Evolutionary conservation across 768 basidiomycete species (phyloP).

Genomic region (Leccinum arenicola): DNA sequence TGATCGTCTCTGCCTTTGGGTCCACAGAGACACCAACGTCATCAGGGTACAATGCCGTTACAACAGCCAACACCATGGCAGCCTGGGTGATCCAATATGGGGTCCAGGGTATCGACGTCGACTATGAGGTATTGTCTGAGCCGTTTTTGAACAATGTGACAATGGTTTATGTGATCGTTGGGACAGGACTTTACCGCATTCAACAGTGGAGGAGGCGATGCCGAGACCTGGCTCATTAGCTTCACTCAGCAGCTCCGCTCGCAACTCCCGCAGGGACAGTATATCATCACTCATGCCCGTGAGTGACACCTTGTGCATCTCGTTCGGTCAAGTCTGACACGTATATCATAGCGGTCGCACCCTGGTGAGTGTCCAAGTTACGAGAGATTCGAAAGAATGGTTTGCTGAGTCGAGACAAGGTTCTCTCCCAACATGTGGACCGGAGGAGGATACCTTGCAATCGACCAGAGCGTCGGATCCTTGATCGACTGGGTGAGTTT

Average conservation of each 20-base stretch:
- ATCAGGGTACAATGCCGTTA: constrained; percentile 37
- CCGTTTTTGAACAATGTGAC: neutral
- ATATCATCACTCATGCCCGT: constrained; percentile 32
- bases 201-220: constrained; percentile 35
- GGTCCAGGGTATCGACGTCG: constrained; percentile 51
- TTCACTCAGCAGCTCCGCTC: constrained; percentile 35
- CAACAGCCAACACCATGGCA: constrained; percentile 43
- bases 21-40: constrained; percentile 42
- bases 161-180: neutral
- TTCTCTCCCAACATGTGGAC: constrained; percentile 20
- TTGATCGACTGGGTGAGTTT: constrained; percentile 44
- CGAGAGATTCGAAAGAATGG: neutral
- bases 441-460: constrained; percentile 38
- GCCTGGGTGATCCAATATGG: constrained; percentile 45
- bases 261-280: constrained; percentile 23
- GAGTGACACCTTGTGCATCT: constrained; percentile 6
- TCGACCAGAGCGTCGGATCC: constrained; percentile 37
- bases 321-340: neutral
- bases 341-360: constrained; percentile 16
- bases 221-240: constrained; percentile 34
- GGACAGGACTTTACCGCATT: constrained; percentile 35
- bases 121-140: constrained; percentile 41
- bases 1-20: constrained; percentile 57
- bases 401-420: constrained; percentile 8
- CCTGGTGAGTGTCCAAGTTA: constrained; percentile 15